Evolutionary conservation across 192 early-diverging fungal genomes (phyloP).

Genomic region (Rhizophagus prolifer): DNA sequence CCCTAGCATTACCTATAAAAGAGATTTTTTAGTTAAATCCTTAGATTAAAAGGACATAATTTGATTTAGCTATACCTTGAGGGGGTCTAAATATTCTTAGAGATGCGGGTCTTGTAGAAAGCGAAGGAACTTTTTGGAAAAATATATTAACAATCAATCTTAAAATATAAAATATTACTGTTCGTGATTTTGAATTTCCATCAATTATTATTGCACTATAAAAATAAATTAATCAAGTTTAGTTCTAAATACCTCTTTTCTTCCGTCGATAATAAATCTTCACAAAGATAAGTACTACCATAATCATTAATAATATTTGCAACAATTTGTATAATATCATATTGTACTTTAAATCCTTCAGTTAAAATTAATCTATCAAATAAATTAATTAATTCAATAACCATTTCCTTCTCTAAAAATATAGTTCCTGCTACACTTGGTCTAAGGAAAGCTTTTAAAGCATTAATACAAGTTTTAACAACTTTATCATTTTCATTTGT

Average conservation of each 20-base stretch:
- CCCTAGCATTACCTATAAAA: background rate
- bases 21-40: background rate
- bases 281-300: slow-evolving; percentile 34
- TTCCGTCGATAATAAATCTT: slow-evolving; percentile 34
- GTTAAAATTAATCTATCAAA: slow-evolving; percentile 73
- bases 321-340: slow-evolving; percentile 36
- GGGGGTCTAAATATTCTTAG: slow-evolving; percentile 8
- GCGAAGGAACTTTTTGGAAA: slow-evolving; percentile 43
- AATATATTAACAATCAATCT: slow-evolving; percentile 46
- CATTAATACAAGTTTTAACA: slow-evolving; percentile 52
- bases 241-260: background rate
- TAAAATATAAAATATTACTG: slow-evolving; percentile 45
- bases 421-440: slow-evolving; percentile 36
- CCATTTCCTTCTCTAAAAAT: slow-evolving; percentile 52
- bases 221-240: background rate
- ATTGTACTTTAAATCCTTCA: slow-evolving; percentile 31
- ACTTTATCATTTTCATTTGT: slow-evolving; percentile 38
- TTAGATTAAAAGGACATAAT: no score
- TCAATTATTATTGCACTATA: background rate
- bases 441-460: slow-evolving; percentile 54
- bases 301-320: slow-evolving; percentile 48
- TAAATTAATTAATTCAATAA: slow-evolving; percentile 68
- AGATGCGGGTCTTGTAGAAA: slow-evolving; percentile 30
- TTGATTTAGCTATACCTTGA: background rate
- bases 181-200: background rate